A percentile compares a stretch with the other conserved stretches of the same genome.
These are phyloP conservation scores for Pinus taeda DNA, from an alignment of 75 land plant genomes.

Conservation along the genomic window DNA sequence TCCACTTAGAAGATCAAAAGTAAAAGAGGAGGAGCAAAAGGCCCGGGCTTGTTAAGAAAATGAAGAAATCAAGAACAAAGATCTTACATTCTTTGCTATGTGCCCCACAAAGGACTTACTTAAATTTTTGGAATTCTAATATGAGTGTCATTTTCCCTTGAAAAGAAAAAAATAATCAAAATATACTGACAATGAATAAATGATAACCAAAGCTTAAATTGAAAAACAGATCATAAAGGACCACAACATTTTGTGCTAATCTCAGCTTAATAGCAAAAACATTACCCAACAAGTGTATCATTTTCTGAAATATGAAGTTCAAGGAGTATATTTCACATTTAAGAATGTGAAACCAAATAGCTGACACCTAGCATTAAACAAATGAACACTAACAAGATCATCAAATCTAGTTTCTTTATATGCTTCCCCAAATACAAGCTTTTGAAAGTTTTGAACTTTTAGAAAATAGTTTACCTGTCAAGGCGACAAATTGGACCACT, in stretches of 20 bases:
- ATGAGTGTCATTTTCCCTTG: too few relatives aligned
- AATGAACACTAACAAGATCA: not conserved
- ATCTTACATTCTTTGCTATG: too few relatives aligned
- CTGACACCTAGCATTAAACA: not conserved
- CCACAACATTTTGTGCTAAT: not conserved
- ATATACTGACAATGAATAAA: not conserved
- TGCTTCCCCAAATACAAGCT: not conserved
- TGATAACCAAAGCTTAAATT: not conserved
- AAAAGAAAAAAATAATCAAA: not conserved
- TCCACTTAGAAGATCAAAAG: too few relatives aligned
- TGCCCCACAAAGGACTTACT: too few relatives aligned
- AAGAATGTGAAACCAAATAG: not conserved
- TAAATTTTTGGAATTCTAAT: too few relatives aligned
- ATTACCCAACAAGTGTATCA: too few relatives aligned
- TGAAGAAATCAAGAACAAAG: too few relatives aligned
- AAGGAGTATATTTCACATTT: not conserved
- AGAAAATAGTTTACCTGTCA: slow-evolving; percentile 53
- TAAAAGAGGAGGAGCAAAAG: too few relatives aligned
- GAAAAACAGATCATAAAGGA: not conserved
- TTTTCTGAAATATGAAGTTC: not conserved
- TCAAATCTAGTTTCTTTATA: not conserved
- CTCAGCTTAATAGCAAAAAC: not conserved
- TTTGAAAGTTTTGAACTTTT: not conserved
- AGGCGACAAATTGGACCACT: slow-evolving; percentile 49
- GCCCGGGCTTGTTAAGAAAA: too few relatives aligned